Evolutionary conservation across 225 moss, liverwort and hornwort genomes (phyloP), one percentile per base, ranked within the genome.

Genomic region (Anthoceros angustus): DNA sequence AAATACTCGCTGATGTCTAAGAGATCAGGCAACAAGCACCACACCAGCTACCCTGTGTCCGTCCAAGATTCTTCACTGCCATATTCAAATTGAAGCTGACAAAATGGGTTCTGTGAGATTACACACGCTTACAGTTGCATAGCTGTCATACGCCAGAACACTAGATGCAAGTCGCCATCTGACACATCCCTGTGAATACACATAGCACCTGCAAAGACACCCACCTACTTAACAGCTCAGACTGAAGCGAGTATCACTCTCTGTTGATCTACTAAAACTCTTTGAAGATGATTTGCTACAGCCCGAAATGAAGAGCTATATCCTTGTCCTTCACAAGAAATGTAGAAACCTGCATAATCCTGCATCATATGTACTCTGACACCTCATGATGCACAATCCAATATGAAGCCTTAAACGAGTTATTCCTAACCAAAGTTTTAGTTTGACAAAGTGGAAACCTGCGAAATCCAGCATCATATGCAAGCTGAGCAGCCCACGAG

Each of bases 101-200:
- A 11, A 43, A 43, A 16, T 32, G 45, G 12, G 5, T 11, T 46
- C 45, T 46, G 11, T 46, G 12, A 11, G 16, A 16, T 46, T 46
- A 11, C n/a, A 15, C 23, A 23, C 8, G 14, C 55, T 55, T 15
- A 55, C 55, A 55, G 55, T 23, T 55, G n/a, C 14, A 75, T 83
- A 90, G 72, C 83, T 79, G 64, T 83, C 80, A 69, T 94, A 84
- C 23, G 86, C 86, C 25, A 84, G 72, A n/a, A 93, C 89, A 39
- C 69, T 77, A 43, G 84, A 80, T 79, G 90, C 94, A 77, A 95
- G 81, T 43, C 91, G 86, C 94, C 94, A 95, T 41, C 91, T 88
- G 72, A 71, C 77, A 10, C 72, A 63, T 12, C 94, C 94, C 46
- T 91, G 80, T 69, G 74, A 85, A 18, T 85, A 91, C 55, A 95